These are phyloP conservation scores for Phytophthora multivora DNA, from an alignment of 352 stramenopile species.

Conservation along the genomic window DNA sequence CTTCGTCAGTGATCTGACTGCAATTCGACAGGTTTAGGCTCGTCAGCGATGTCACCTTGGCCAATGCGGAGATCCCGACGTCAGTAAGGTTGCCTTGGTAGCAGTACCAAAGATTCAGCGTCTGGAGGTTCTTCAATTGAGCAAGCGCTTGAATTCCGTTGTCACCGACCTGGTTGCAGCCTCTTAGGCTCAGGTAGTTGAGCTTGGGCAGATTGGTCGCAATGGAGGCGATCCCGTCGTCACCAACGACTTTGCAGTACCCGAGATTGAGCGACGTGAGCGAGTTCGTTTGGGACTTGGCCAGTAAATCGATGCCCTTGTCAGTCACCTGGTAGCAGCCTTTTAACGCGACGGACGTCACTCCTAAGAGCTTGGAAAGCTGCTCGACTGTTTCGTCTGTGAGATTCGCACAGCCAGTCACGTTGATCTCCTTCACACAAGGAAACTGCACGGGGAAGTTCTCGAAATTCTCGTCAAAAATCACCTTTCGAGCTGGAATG, in stretches of 20 bases:
- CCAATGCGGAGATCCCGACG: slow-evolving; percentile 52
- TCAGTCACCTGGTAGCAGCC: slow-evolving; percentile 76
- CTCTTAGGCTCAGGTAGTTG: slow-evolving; percentile 62
- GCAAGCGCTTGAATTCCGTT: slow-evolving; percentile 50
- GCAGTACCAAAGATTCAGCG: slow-evolving; percentile 84
- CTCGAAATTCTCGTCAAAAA: slow-evolving; percentile 53
- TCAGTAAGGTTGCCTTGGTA: slow-evolving; percentile 80
- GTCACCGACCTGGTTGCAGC: slow-evolving; percentile 65
- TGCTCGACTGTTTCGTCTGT: slow-evolving; percentile 53
- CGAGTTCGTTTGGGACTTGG: slow-evolving; percentile 13
- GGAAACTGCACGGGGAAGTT: slow-evolving; percentile 54
- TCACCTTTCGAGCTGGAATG: slow-evolving; percentile 50
- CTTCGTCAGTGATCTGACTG: slow-evolving; percentile 71
- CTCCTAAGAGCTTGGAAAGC: slow-evolving; percentile 38
- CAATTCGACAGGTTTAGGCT: slow-evolving; percentile 82
- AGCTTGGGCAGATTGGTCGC: slow-evolving; percentile 41
- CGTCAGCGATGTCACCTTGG: slow-evolving; percentile 56
- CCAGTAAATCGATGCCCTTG: slow-evolving; percentile 40
- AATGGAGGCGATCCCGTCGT: slow-evolving; percentile 58
- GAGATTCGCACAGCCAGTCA: slow-evolving; percentile 68
- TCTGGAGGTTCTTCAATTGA: slow-evolving; percentile 43
- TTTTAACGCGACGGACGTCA: slow-evolving; percentile 60
- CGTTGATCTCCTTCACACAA: slow-evolving; percentile 50
- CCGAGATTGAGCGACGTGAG: slow-evolving; percentile 74
- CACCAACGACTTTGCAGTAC: slow-evolving; percentile 79